Evolutionary conservation across 495 filamentous ascomycete species (phyloP).

Genomic region (Pyrenopolyporus hunteri): DNA sequence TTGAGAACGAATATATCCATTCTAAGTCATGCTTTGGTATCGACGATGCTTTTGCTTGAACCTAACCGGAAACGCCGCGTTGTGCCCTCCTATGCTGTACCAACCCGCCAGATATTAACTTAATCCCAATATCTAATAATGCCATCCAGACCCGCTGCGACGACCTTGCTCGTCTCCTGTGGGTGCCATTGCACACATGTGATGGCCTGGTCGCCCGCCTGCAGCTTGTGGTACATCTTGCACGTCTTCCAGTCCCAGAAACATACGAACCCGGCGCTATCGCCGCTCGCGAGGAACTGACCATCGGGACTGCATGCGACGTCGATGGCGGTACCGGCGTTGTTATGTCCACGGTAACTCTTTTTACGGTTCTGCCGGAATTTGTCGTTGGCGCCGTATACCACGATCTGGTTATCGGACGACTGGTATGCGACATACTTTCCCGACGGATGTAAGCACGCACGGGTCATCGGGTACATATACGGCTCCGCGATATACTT

Average conservation of each 20-base stretch:
- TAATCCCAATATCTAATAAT: slow-evolving; percentile 95
- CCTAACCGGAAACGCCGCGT: slow-evolving; percentile 17
- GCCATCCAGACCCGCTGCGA: slow-evolving; percentile 87
- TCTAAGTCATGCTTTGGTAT: slow-evolving; percentile 25
- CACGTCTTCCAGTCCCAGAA: slow-evolving; percentile 99
- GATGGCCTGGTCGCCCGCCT: slow-evolving; percentile 78
- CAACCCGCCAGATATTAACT: slow-evolving; percentile 9
- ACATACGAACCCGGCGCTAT: slow-evolving; percentile 84
- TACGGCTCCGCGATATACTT: slow-evolving; percentile 92
- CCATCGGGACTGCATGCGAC: slow-evolving; percentile 88
- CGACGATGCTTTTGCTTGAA: slow-evolving; percentile 19
- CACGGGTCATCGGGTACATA: slow-evolving; percentile 91
- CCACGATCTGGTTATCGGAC: slow-evolving; percentile 93
- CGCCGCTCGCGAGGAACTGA: slow-evolving; percentile 82
- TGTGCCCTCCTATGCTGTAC: slow-evolving; percentile 1
- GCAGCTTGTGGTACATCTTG: slow-evolving; percentile 96
- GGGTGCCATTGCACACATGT: slow-evolving; percentile 91
- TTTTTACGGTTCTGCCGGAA: slow-evolving; percentile 98
- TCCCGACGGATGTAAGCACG: slow-evolving; percentile 80
- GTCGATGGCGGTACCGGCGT: slow-evolving; percentile 90
- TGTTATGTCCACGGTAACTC: slow-evolving; percentile 93
- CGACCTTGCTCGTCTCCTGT: slow-evolving; percentile 92
- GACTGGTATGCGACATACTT: slow-evolving; percentile 94
- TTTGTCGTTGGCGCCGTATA: slow-evolving; percentile 90
- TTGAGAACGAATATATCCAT: slow-evolving; percentile 15